These are phyloP conservation scores for Macrophomina pseudophaseolina DNA, from an alignment of 2,329 filamentous ascomycete species.

Conservation along the genomic window DNA sequence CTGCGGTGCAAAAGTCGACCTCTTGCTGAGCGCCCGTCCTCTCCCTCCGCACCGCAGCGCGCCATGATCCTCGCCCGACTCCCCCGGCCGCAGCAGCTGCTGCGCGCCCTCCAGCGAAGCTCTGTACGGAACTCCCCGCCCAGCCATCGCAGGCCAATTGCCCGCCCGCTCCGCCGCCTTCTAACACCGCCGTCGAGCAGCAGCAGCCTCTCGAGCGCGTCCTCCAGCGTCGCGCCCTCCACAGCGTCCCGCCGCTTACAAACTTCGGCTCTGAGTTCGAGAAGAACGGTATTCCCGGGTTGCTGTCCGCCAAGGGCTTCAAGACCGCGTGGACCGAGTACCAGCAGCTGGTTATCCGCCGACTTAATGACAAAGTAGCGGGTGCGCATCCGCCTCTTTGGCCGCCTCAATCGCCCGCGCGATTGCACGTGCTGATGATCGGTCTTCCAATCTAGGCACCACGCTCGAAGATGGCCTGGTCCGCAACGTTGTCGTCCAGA, in stretches of 20 bases:
- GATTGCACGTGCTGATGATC: slow-evolving; percentile 15
- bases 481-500: slow-evolving; percentile 73
- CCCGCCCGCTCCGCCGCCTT: background rate
- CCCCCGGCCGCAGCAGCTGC: slow-evolving; percentile 18
- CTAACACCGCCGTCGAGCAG: slow-evolving; percentile 9
- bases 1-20: slow-evolving; percentile 21
- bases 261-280: slow-evolving; percentile 52
- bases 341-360: slow-evolving; percentile 73
- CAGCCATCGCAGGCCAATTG: slow-evolving; percentile 12
- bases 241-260: slow-evolving; percentile 50
- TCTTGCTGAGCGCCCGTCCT: slow-evolving; percentile 3
- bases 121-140: slow-evolving; percentile 18
- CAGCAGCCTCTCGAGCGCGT: slow-evolving; percentile 5
- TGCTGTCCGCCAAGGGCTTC: slow-evolving; percentile 74
- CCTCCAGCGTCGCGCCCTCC: slow-evolving; percentile 34
- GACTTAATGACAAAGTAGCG: slow-evolving; percentile 74
- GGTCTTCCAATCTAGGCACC: slow-evolving; percentile 57
- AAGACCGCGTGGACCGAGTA: slow-evolving; percentile 82
- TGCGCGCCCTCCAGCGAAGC: slow-evolving; percentile 38
- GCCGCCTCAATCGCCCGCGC: slow-evolving; percentile 4
- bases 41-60: slow-evolving; percentile 17
- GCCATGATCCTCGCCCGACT: slow-evolving; percentile 25
- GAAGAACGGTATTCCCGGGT: slow-evolving; percentile 66
- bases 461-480: slow-evolving; percentile 65
- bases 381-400: slow-evolving; percentile 59